phyloP scores from a whole-genome alignment of 257 asterid genomes.

The Jacaranda mimosifolia region DNA sequence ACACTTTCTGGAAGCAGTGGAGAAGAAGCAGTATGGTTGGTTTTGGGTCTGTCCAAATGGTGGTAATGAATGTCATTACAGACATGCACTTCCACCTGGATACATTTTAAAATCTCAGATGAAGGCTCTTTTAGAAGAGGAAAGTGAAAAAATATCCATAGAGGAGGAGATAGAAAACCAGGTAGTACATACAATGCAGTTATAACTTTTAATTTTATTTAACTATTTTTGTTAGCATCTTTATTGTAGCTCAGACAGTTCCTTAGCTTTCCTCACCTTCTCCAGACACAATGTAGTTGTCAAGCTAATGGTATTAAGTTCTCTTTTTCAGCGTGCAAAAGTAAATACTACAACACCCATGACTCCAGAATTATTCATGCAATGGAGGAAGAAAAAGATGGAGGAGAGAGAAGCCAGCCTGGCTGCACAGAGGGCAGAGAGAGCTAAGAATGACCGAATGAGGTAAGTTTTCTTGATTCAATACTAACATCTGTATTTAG shows the following conservation, averaged over 20 bases:
- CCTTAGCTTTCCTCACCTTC: not conserved
- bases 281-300: constrained; percentile 1
- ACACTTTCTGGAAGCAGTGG: constrained; percentile 94
- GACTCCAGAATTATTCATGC: constrained; percentile 84
- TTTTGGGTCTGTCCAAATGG: constrained; percentile 99
- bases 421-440: constrained; percentile 89
- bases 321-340: constrained; percentile 74
- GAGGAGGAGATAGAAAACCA: constrained; percentile 98
- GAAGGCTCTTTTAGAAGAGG: constrained; percentile 97
- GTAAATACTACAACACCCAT: constrained; percentile 79
- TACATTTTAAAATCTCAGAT: constrained; percentile 92
- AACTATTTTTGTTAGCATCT: not conserved
- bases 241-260: not conserved
- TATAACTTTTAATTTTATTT: constrained; percentile 1
- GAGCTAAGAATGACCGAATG: constrained; percentile 99
- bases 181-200: constrained; percentile 52
- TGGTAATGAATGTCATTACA: constrained; percentile 83
- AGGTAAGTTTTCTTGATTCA: constrained; percentile 55
- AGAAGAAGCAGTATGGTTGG: constrained; percentile 98
- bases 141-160: constrained; percentile 69
- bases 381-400: constrained; percentile 85
- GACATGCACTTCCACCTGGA: constrained; percentile 99
- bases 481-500: constrained; percentile 3
- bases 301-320: constrained; percentile 29
- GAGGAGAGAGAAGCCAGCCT: constrained; percentile 85